These are phyloP conservation scores for Claviceps paspali DNA, from an alignment of 2,329 filamentous ascomycete species.

Conservation along the genomic window DNA sequence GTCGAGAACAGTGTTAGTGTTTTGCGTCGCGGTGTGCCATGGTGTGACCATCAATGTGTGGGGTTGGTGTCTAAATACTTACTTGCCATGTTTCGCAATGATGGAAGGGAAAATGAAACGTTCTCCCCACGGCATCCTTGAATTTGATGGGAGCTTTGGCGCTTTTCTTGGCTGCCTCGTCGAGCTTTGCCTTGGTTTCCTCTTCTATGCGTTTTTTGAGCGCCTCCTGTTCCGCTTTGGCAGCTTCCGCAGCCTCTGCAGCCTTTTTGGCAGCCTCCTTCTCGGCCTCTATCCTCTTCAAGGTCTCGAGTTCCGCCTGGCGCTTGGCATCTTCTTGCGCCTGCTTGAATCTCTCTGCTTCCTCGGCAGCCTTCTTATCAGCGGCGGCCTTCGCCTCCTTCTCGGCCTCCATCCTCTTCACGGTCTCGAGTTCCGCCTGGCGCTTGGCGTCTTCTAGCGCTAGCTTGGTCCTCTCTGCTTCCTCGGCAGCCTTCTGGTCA, in stretches of 20 bases:
- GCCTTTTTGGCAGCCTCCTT: constrained; percentile 25
- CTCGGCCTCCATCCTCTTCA: constrained; percentile 24
- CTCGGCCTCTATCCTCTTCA: constrained; percentile 24
- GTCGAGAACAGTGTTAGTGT: constrained; percentile 6
- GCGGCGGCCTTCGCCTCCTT: no score
- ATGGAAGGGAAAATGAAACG: constrained; percentile 84
- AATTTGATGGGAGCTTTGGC: constrained; percentile 69
- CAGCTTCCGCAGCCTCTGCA: constrained; percentile 27
- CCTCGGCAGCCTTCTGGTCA: constrained; percentile 24
- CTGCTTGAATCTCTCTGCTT: no score
- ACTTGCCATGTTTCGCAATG: constrained; percentile 74
- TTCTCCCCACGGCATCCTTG: constrained; percentile 80
- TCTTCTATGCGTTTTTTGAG: constrained; percentile 41
- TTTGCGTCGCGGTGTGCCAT: no score
- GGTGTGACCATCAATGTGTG: no score
- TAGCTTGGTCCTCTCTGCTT: no score
- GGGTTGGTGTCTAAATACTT: no score
- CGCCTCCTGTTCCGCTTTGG: constrained; percentile 45
- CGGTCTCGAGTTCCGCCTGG: constrained; percentile 23
- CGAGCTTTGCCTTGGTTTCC: constrained; percentile 32
- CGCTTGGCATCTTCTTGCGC: constrained; percentile 23
- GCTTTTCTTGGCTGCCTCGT: constrained; percentile 34
- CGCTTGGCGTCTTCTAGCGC: constrained; percentile 23
- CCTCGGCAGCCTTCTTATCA: constrained; percentile 24
- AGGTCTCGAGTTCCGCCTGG: constrained; percentile 23